phyloP scores from a whole-genome alignment of 805 yeast species.

The Yarrowia bubula region DNA sequence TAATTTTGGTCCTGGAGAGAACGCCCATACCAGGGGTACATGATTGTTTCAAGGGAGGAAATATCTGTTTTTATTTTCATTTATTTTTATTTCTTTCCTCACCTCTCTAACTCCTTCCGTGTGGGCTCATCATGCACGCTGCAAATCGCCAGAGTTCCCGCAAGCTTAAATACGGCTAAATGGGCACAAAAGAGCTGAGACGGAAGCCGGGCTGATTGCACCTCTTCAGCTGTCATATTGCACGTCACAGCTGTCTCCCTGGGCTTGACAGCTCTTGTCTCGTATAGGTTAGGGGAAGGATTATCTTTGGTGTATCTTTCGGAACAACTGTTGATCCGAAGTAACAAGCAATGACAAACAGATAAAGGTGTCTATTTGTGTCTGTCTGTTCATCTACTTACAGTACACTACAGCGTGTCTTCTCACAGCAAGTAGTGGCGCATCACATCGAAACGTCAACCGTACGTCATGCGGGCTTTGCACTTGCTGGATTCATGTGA shows the following conservation, averaged over 20 bases:
- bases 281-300: not conserved
- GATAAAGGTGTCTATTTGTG: too few relatives aligned
- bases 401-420: too few relatives aligned
- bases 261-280: not conserved
- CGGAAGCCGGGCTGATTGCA: not conserved
- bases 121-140: not conserved
- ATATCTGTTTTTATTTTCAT: too few relatives aligned
- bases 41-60: too few relatives aligned
- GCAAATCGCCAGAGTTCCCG: constrained; percentile 10
- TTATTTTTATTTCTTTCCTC: too few relatives aligned
- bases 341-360: too few relatives aligned
- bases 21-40: too few relatives aligned
- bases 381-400: too few relatives aligned
- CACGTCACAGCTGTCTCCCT: not conserved
- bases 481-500: too few relatives aligned
- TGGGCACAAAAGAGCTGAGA: not conserved
- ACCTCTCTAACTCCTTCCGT: not conserved
- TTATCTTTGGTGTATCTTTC: not conserved
- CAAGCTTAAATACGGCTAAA: constrained; percentile 16
- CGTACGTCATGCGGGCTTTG: too few relatives aligned
- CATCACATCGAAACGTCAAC: too few relatives aligned
- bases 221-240: not conserved
- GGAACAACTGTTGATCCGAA: constrained; percentile 13
- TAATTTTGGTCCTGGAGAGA: not conserved
- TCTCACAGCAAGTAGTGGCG: too few relatives aligned